Evolutionary conservation across 768 basidiomycete genomes (phyloP).

Genomic region (Boletus fagicola): DNA sequence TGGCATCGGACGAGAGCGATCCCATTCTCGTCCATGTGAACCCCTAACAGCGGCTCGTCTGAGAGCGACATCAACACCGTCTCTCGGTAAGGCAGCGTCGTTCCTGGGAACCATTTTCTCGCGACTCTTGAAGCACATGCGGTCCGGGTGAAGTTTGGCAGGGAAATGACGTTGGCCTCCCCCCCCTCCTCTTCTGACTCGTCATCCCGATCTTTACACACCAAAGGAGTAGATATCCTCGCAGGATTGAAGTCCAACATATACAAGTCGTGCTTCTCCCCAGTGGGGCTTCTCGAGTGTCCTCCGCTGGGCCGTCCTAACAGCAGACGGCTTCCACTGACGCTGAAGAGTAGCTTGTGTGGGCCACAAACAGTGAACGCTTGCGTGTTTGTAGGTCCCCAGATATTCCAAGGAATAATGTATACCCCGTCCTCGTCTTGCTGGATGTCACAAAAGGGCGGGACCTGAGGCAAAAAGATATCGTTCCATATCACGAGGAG

Average conservation of each 20-base stretch:
- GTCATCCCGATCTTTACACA: not conserved
- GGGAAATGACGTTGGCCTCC: not conserved
- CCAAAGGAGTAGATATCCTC: not conserved
- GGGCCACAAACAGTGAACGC: not conserved
- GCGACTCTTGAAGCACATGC: not conserved
- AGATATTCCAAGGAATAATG: not conserved
- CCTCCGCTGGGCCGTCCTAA: no score
- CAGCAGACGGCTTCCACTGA: not conserved
- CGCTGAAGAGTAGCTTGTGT: not conserved
- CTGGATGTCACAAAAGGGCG: not conserved
- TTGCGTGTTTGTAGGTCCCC: not conserved
- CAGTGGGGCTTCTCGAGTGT: not conserved
- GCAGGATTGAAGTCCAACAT: not conserved
- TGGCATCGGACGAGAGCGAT: not conserved
- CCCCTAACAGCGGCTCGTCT: not conserved
- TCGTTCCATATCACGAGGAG: not conserved
- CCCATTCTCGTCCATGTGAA: not conserved
- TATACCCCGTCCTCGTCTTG: not conserved
- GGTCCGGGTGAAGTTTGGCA: not conserved
- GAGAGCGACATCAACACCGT: not conserved
- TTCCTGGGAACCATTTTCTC: not conserved
- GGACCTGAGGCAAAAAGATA: not conserved
- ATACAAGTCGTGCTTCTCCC: not conserved
- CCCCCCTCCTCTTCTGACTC: no score
- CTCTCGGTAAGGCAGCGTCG: not conserved